Evolutionary conservation across 805 yeast species (phyloP).

Genomic region (Maudiozyma bulderi): DNA sequence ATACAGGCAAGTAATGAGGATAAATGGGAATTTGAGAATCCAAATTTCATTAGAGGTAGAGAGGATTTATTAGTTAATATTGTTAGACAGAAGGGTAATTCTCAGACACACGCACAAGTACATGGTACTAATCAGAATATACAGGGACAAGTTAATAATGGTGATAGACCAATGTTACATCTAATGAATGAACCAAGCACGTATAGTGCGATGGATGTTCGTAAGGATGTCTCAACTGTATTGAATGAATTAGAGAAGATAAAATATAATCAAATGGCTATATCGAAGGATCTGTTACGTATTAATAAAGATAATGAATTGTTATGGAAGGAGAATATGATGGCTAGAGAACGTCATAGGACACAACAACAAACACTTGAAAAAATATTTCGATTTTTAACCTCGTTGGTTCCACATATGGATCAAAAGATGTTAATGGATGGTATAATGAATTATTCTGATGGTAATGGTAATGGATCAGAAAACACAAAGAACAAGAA

Average conservation of each 20-base stretch:
- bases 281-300: slow-evolving; percentile 75
- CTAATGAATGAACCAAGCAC: slow-evolving; percentile 10
- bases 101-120: not conserved
- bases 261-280: slow-evolving; percentile 67
- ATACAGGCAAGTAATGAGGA: slow-evolving; percentile 57
- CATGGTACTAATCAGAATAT: not conserved
- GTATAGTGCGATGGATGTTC: slow-evolving; percentile 1
- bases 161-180: slow-evolving; percentile 4
- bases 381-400: slow-evolving; percentile 76
- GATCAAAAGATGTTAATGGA: slow-evolving; percentile 25
- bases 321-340: slow-evolving; percentile 81
- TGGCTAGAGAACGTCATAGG: slow-evolving; percentile 76
- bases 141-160: too few species aligned
- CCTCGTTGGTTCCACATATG: slow-evolving; percentile 43
- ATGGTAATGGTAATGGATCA: not conserved
- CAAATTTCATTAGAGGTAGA: slow-evolving; percentile 62
- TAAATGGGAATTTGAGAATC: slow-evolving; percentile 80
- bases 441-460: slow-evolving; percentile 7
- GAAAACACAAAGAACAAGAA: not conserved
- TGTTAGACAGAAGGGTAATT: slow-evolving; percentile 51
- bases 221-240: slow-evolving; percentile 23
- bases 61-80: slow-evolving; percentile 83
- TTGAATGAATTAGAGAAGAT: slow-evolving; percentile 66
- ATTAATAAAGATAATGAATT: slow-evolving; percentile 80
- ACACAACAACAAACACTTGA: slow-evolving; percentile 82